phyloP scores from a whole-genome alignment of 208 protist species.

The Naegleria gruberi region DNA sequence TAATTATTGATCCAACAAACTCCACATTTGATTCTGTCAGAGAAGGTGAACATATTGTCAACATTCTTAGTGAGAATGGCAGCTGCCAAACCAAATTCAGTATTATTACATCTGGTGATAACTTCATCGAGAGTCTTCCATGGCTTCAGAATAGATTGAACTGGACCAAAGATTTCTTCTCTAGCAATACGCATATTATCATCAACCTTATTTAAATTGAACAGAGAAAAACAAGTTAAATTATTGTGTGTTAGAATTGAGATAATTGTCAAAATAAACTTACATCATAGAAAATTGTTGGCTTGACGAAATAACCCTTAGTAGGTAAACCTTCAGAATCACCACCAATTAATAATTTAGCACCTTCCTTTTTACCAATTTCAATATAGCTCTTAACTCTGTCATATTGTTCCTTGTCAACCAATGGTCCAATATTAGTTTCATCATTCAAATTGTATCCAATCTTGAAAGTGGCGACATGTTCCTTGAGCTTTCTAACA shows the following conservation, averaged over 20 bases:
- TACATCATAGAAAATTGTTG: conserved; percentile 65
- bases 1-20: conserved; percentile 76
- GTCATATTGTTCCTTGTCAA: conserved; percentile 60
- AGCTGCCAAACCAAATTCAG: conserved; percentile 67
- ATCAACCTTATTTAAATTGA: background rate
- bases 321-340: conserved; percentile 16
- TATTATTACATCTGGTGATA: conserved; percentile 58
- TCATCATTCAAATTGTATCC: conserved; percentile 27
- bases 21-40: conserved; percentile 55
- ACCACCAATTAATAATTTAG: conserved; percentile 58
- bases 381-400: conserved; percentile 62
- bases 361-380: conserved; percentile 60
- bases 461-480: background rate
- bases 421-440: conserved; percentile 54
- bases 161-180: conserved; percentile 80
- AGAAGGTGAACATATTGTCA: conserved; percentile 52
- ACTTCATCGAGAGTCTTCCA: conserved; percentile 58
- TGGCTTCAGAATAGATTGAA: conserved; percentile 68
- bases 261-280: background rate
- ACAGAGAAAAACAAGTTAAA: background rate
- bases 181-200: conserved; percentile 62
- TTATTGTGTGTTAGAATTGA: conserved; percentile 25
- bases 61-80: conserved; percentile 62
- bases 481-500: conserved; percentile 44
- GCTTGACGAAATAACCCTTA: conserved; percentile 68